These are phyloP conservation scores for Candida tibetensis DNA, from an alignment of 805 yeast genomes.

Conservation along the genomic window DNA sequence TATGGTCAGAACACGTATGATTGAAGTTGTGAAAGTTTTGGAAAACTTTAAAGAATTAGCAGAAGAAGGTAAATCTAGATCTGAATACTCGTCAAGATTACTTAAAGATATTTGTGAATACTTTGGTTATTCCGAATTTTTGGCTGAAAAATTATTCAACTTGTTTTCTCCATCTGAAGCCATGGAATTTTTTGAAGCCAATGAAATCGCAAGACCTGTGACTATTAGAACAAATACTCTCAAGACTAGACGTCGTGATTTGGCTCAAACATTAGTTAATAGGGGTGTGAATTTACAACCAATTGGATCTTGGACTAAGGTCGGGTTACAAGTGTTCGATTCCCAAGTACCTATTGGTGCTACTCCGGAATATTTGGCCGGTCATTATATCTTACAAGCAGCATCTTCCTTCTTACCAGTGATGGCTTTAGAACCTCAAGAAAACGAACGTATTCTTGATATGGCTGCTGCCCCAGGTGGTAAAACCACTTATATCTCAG, in stretches of 20 bases:
- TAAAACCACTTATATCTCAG: slow-evolving; percentile 90
- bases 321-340: slow-evolving; percentile 94
- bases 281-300: slow-evolving; percentile 98
- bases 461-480: slow-evolving; percentile 99
- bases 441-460: slow-evolving; percentile 90
- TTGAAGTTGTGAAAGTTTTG: slow-evolving; percentile 89
- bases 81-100: slow-evolving; percentile 76
- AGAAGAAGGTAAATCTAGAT: slow-evolving; percentile 83
- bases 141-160: slow-evolving; percentile 92
- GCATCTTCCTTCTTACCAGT: slow-evolving; percentile 98
- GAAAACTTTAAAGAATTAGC: slow-evolving; percentile 82
- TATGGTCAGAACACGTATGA: slow-evolving; percentile 86
- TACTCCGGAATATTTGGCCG: slow-evolving; percentile 97
- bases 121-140: slow-evolving; percentile 87
- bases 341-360: slow-evolving; percentile 99
- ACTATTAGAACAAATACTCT: slow-evolving; percentile 97
- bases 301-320: slow-evolving; percentile 97
- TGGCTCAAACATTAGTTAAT: slow-evolving; percentile 91
- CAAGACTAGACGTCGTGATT: slow-evolving; percentile 90
- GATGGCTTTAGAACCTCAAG: slow-evolving; percentile 97
- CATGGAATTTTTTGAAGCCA: slow-evolving; percentile 96
- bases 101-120: slow-evolving; percentile 85
- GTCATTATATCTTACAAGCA: slow-evolving; percentile 96
- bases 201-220: slow-evolving; percentile 93
- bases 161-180: slow-evolving; percentile 95